Percentiles rank a stretch among this genome's conserved stretches.
These are phyloP conservation scores for Salvia miltiorrhiza DNA, from an alignment of 257 asterid genomes.

Conservation along the genomic window DNA sequence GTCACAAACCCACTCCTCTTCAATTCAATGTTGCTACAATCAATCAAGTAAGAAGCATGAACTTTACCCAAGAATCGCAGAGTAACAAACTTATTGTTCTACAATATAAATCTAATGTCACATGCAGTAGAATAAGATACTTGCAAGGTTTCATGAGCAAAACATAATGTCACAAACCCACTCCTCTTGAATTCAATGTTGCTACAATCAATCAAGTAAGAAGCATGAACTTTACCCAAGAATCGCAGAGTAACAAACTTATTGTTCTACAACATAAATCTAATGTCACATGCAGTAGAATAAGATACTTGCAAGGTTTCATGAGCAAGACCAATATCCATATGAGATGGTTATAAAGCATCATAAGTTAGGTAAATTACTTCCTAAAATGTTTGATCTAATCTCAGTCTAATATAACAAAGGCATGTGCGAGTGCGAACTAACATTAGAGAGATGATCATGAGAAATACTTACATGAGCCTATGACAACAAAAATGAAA, in stretches of 20 bases:
- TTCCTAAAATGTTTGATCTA: too few species aligned
- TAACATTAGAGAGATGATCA: background rate
- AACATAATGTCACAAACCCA: background rate
- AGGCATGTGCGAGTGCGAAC: background rate
- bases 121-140: background rate
- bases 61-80: background rate
- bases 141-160: background rate
- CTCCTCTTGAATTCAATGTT: background rate
- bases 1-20: background rate
- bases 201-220: background rate
- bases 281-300: background rate
- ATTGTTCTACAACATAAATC: background rate
- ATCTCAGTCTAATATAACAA: background rate
- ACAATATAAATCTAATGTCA: background rate
- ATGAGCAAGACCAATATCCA: background rate
- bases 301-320: background rate
- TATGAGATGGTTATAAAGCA: background rate
- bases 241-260: background rate
- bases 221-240: background rate
- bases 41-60: background rate
- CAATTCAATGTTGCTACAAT: background rate
- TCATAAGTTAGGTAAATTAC: too few species aligned
- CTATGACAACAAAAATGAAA: slow-evolving; percentile 88
- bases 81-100: too few species aligned
- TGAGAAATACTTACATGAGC: slow-evolving; percentile 36